phyloP scores from a whole-genome alignment of 2,329 filamentous ascomycete species.

The Exophiala xenobiotica region DNA sequence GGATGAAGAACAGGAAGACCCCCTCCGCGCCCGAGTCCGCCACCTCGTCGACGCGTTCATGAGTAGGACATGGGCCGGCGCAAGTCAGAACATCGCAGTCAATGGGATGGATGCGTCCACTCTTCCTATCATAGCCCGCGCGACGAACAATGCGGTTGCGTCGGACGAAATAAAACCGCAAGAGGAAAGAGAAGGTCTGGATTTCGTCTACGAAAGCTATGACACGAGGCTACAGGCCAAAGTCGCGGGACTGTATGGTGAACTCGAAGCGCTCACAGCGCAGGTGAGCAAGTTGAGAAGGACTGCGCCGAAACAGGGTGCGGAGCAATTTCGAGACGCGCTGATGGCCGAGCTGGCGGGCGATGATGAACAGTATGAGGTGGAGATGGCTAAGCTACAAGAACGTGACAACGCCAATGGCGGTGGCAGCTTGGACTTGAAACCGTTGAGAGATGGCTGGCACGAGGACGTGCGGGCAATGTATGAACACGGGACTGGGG shows the following conservation, averaged over 20 bases:
- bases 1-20: conserved; percentile 23
- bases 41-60: conserved; percentile 41
- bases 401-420: conserved; percentile 2
- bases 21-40: conserved; percentile 26
- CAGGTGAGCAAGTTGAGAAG: conserved; percentile 48
- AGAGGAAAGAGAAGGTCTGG: conserved; percentile 42
- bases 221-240: conserved; percentile 45
- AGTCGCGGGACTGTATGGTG: conserved; percentile 47
- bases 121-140: conserved; percentile 10
- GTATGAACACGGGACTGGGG: conserved; percentile 42
- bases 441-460: conserved; percentile 27
- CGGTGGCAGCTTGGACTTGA: conserved; percentile 21
- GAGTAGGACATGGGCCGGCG: conserved; percentile 43
- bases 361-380: conserved; percentile 46
- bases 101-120: conserved; percentile 45
- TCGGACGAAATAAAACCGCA: conserved; percentile 6
- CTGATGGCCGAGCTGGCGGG: conserved; percentile 38
- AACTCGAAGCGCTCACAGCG: conserved; percentile 48
- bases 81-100: conserved; percentile 47
- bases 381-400: conserved; percentile 8
- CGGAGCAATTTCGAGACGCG: conserved; percentile 39
- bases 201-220: conserved; percentile 45
- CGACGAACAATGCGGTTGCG: conserved; percentile 26
- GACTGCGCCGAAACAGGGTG: conserved; percentile 44
- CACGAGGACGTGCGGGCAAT: conserved; percentile 44